A percentile compares a stretch with the other conserved stretches of the same genome.
Conservation (phyloP, 2,329 filamentous ascomycete species). For the Beauveria scarabaeidicola region DNA sequence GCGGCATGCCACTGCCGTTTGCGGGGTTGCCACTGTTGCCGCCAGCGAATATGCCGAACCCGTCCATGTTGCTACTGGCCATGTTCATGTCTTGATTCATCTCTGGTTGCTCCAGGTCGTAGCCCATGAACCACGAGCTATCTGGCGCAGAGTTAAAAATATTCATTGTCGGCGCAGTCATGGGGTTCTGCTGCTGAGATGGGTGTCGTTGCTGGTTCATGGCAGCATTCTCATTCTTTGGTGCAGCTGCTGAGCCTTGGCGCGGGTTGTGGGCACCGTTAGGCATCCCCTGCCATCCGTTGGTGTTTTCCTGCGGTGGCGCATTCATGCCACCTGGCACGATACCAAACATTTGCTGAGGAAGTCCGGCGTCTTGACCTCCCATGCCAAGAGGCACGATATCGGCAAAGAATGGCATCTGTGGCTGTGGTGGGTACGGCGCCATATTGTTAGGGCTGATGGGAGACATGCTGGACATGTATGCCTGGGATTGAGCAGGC, state of each 20-base stretch:
- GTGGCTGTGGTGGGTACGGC: constrained; percentile 29
- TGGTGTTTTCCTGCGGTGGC: constrained; percentile 21
- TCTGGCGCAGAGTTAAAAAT: constrained; percentile 33
- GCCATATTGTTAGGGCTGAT: constrained; percentile 41
- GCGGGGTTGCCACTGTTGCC: constrained; percentile 1
- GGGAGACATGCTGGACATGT: constrained; percentile 39
- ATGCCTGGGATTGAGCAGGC: constrained; percentile 33
- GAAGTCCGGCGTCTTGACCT: constrained; percentile 40
- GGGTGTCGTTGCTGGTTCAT: not conserved
- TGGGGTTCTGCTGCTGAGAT: constrained; percentile 2
- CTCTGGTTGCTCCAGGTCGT: constrained; percentile 76
- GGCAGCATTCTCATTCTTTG: not conserved
- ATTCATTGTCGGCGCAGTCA: constrained; percentile 13
- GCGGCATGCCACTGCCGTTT: constrained; percentile 5
- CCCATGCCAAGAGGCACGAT: constrained; percentile 44
- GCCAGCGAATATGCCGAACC: constrained; percentile 41
- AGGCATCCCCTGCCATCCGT: constrained; percentile 35
- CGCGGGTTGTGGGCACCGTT: constrained; percentile 20
- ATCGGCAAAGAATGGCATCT: constrained; percentile 37
- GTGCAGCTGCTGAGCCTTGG: not conserved
- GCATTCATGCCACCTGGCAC: constrained; percentile 32
- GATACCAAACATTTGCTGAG: constrained; percentile 62
- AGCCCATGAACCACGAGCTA: constrained; percentile 85
- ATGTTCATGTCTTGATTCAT: constrained; percentile 40
- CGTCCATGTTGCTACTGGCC: constrained; percentile 36